Evolutionary conservation across 23 red algal species (phyloP), one percentile per base, ranked within the genome.

Genomic region (Rhodosorus marinus): DNA sequence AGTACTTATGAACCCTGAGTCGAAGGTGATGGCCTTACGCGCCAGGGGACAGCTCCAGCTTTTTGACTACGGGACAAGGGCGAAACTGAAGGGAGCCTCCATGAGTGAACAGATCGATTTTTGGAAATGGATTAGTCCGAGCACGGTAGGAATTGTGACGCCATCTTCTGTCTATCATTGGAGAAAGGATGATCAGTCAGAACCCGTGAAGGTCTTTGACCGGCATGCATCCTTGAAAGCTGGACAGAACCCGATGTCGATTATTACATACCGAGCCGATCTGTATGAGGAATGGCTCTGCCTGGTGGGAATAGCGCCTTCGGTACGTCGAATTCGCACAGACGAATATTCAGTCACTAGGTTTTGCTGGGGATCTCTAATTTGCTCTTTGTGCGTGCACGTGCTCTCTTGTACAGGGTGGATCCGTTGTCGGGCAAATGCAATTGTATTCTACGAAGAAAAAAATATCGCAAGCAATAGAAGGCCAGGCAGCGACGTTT

Each of bases 401-500:
- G n/a, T n/a, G n/a, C n/a, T n/a, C n/a, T n/a, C n/a, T 17, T 5
- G 57, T 34, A 24, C 74, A 59, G 45, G 83, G 76, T 38, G 90
- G 75, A 24, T 54, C 60, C 0, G 90, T 98, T 9, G 66, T 52
- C 28, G 90, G 90, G 8, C 65, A 75, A 26, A 60, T 98, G 54
- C 90, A 98, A 68, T 52, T 98, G 29, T 80, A 85, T 35, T 83
- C 90, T 29, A 60, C 74, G 9, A 80, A 63, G 27, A 74, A 76
- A 59, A 78, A 81, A 53, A 73, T 98, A 24, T 76, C 68, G 33
- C 90, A 98, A 43, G 53, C 78, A 22, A 74, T 98, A 24, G 90
- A 98, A 57, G 90, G 78, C 9, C 79, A 98, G 29, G 90, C 90
- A 14, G 90, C 90, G 19, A 69, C 70, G 47, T 98, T 98, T 74